Base-by-base conservation (phyloP, 345 rosid genomes). In the Lepidium sativum region DNA sequence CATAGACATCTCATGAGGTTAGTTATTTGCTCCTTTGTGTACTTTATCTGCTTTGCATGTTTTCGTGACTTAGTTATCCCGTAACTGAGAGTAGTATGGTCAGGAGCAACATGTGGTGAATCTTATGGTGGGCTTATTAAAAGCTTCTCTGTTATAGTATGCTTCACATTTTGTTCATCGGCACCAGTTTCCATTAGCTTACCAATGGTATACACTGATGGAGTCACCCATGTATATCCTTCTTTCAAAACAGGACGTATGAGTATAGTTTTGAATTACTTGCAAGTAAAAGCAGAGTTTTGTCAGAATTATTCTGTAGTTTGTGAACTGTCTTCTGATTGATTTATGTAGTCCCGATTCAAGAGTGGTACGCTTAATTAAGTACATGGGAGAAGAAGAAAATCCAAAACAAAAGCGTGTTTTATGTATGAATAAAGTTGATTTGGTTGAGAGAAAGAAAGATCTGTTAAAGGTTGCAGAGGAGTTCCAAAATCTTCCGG, bases 381-480 rank as follows among this genome's bases (percentile, higher is more conserved):
- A 80, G 70, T 79, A 56, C 31, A 72, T 90, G 88, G 99, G 97
- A 4, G 77, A 77, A 53, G 82, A 82, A 73, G 70, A 65, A 70
- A 79, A 85, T 67, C 70, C 86, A 4, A 84, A 77, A 60, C 99
- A 94, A 60, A 83, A 81, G 69, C 81, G 95, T 54, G 65, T 94
- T 32, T 78, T 94, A 70, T 94, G 99, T 77, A 83, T 94, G 90
- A 94, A 94, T 67, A 90, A 92, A 77, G 80, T 87, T 69, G 97
- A 87, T 77, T 73, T 92, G 40, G 86, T 92, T 54, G 84, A 79
- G 63, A 92, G 81, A 34, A 94, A 87, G 79, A 84, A 89, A 70
- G 90, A 89, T 57, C 78, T 92, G 7, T 69, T 89, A 70, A 79
- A 79, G 65, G 97, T 86, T 71, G 79, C 78, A 42, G 79, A 88